Evolutionary conservation across 257 asterid species (phyloP).

Genomic region (Capsicum baccatum): DNA sequence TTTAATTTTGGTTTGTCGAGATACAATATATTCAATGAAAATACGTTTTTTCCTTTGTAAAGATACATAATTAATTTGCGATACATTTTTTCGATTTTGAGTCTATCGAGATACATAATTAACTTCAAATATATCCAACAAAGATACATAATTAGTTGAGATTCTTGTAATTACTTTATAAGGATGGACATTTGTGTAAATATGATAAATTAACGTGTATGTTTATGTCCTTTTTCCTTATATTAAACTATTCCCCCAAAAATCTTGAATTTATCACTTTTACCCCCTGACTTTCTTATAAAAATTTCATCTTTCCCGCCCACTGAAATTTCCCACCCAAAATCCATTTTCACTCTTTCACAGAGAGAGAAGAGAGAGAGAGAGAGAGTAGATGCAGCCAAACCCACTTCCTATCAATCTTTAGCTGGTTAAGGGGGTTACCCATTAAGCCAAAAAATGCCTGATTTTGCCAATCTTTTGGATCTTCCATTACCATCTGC

Average conservation of each 20-base stretch:
- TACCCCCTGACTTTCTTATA: neutral
- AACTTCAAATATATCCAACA: too few relatives aligned
- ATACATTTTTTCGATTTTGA: too few relatives aligned
- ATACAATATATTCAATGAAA: too few relatives aligned
- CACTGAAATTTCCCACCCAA: constrained; percentile 23
- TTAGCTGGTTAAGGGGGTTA: neutral
- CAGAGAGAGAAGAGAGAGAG: neutral
- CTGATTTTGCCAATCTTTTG: constrained; percentile 48
- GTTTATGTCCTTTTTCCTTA: too few relatives aligned
- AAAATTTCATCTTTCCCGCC: constrained; percentile 29
- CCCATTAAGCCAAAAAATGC: constrained; percentile 40
- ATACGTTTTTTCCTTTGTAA: too few relatives aligned
- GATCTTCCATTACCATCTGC: constrained; percentile 34
- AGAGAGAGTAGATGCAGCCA: neutral
- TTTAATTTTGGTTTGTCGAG: too few relatives aligned
- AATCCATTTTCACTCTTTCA: neutral
- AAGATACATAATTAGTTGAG: too few relatives aligned
- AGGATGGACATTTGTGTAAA: too few relatives aligned
- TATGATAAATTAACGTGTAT: too few relatives aligned
- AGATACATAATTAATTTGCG: too few relatives aligned
- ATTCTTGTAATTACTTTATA: too few relatives aligned
- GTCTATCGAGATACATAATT: too few relatives aligned
- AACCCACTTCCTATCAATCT: constrained; percentile 20
- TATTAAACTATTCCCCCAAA: neutral
- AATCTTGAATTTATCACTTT: constrained; percentile 13